phyloP scores from a whole-genome alignment of 352 stramenopile genomes.

The Globisporangium irregulare region DNA sequence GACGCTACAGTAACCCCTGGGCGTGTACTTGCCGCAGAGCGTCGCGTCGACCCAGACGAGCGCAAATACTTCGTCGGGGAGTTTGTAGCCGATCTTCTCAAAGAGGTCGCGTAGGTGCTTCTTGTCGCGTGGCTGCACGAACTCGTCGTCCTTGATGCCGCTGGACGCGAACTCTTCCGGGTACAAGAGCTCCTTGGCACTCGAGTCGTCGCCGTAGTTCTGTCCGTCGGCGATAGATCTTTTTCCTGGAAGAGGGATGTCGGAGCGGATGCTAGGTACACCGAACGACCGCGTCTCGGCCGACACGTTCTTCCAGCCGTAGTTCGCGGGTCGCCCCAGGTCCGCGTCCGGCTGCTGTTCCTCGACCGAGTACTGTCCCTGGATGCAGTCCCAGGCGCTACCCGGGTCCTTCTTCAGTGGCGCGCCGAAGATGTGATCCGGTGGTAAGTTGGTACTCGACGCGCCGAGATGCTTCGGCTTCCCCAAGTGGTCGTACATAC shows the following conservation, averaged over 20 bases:
- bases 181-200: conserved; percentile 80
- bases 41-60: conserved; percentile 68
- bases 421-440: conserved; percentile 64
- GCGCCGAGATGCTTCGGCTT: conserved; percentile 59
- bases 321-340: conserved; percentile 77
- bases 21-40: conserved; percentile 37
- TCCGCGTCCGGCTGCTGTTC: conserved; percentile 83
- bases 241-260: conserved; percentile 70
- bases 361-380: conserved; percentile 74
- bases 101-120: conserved; percentile 70
- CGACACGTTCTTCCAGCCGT: conserved; percentile 83
- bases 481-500: conserved; percentile 72
- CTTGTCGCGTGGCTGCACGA: conserved; percentile 54
- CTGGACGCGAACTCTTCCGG: conserved; percentile 77
- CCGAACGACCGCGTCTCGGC: conserved; percentile 68
- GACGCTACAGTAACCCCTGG: conserved; percentile 44
- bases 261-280: conserved; percentile 78
- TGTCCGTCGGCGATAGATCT: conserved; percentile 86
- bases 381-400: conserved; percentile 73
- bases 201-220: conserved; percentile 90
- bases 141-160: conserved; percentile 84
- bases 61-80: conserved; percentile 62
- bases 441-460: conserved; percentile 26
- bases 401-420: conserved; percentile 46
- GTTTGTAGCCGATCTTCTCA: conserved; percentile 57